Evolutionary conservation across 78 protist species (phyloP).

Genomic region (Reticulomyxa filosa): DNA sequence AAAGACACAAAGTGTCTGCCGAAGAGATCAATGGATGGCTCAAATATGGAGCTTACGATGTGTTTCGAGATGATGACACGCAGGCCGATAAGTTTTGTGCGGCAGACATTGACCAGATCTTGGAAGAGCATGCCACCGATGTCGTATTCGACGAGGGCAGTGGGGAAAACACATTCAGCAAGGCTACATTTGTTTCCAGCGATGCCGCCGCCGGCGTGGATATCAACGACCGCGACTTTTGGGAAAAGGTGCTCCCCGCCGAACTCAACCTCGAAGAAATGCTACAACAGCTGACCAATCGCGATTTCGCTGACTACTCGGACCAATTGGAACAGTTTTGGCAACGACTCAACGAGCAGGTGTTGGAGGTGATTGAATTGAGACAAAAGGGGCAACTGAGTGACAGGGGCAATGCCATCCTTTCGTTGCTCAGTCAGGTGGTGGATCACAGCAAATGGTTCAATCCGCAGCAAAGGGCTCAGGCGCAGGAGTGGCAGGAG

Average conservation of each 20-base stretch:
- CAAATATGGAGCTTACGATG: slow-evolving; percentile 8
- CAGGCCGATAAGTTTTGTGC: neutral
- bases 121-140: neutral
- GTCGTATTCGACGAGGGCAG: neutral
- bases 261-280: too few relatives aligned
- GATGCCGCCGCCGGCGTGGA: neutral
- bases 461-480: too few relatives aligned
- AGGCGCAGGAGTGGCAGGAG: too few relatives aligned
- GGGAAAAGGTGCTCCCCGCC: slow-evolving; percentile 23
- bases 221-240: slow-evolving; percentile 17
- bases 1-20: neutral
- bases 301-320: too few relatives aligned
- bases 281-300: too few relatives aligned
- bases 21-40: slow-evolving; percentile 18
- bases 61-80: neutral
- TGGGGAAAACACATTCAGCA: neutral
- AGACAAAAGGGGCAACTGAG: too few relatives aligned
- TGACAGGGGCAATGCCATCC: too few relatives aligned
- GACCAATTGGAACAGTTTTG: too few relatives aligned
- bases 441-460: too few relatives aligned
- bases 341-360: neutral
- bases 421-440: too few relatives aligned
- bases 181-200: slow-evolving; percentile 17
- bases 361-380: neutral
- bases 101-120: slow-evolving; percentile 25